Percentiles rank a stretch among this genome's conserved stretches.
These are phyloP conservation scores for Aureobasidium melanogenum DNA, from an alignment of 2,329 filamentous ascomycete species.

Conservation along the genomic window DNA sequence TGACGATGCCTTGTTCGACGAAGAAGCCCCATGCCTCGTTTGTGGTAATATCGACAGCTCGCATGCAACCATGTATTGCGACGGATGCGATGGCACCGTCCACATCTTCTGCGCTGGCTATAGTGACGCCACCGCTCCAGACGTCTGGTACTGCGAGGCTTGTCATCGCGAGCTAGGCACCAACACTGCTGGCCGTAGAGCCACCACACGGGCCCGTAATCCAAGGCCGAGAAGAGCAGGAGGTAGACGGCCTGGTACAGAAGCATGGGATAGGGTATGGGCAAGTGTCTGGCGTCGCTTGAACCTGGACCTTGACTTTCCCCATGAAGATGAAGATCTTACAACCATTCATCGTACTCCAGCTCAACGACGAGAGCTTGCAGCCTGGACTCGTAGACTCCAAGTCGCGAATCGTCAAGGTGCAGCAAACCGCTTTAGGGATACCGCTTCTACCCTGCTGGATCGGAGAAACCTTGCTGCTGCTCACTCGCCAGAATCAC, in stretches of 20 bases:
- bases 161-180: conserved; percentile 49
- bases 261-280: conserved; percentile 71
- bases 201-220: background rate
- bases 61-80: conserved; percentile 79
- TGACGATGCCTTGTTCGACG: conserved; percentile 52
- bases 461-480: conserved; percentile 27
- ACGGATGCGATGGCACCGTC: conserved; percentile 80
- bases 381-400: conserved; percentile 75
- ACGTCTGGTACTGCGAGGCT: conserved; percentile 78
- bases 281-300: conserved; percentile 76
- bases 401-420: conserved; percentile 74
- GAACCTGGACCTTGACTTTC: conserved; percentile 73
- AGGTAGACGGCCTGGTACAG: conserved; percentile 17
- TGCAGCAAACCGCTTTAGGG: conserved; percentile 48
- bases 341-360: conserved; percentile 42
- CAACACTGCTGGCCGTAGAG: background rate
- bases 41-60: conserved; percentile 76
- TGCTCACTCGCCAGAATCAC: conserved; percentile 43
- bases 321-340: conserved; percentile 60
- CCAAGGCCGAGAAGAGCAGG: conserved; percentile 10
- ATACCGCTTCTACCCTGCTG: conserved; percentile 49
- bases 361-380: conserved; percentile 48
- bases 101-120: conserved; percentile 81
- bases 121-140: conserved; percentile 47
- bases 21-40: conserved; percentile 68